Base-by-base conservation (phyloP, 176 grass and related monocot genomes). In the Leersia perrieri region DNA sequence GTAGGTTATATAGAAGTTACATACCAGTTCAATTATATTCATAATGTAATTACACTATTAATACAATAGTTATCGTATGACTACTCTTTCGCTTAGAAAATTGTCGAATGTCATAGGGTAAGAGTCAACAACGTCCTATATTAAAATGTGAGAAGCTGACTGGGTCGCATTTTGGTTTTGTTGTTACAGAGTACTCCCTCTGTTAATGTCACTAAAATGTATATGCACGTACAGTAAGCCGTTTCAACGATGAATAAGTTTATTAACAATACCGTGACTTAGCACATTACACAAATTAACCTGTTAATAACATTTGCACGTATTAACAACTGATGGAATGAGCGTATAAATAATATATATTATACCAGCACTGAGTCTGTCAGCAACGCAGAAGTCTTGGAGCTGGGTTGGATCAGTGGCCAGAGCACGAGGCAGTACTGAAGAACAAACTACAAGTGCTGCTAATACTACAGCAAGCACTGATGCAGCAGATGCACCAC, bases 321-420 rank as follows among this genome's bases (percentile, higher is more conserved):
- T 5, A 6, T 0, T 15, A 63, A 14, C 62, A 66, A 70, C 22
- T 3, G 5, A 33, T 41, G 47, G 32, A 14, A 14, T 7, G 3
- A 29, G 33, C 1, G 9, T 33, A 4, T 31, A 31, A 31, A 20
- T 63, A 76, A n/a, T n/a, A n/a, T n/a, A n/a, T n/a, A n/a, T n/a
- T 28, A 60, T 87, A 92, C 92, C 92, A 51, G 29, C 22, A 58
- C 47, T 85, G 16, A 30, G 66, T 42, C 30, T 33, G 41, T 95
- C 92, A 75, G 84, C 89, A 79, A 95, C 92, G 28, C 89, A 95
- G 70, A 92, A 90, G 40, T 95, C 92, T 82, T 95, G 89, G 70
- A 95, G 92, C 8, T 60, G 84, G 32, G 69, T 80, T 0, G 92
- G 89, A 12, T 95, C 89, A 67, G 72, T 73, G 35, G 84, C 92